Evolutionary conservation across 1,284 basidiomycete species (phyloP), one percentile per base, ranked within the genome.

Genomic region (Xanthoconium separans): DNA sequence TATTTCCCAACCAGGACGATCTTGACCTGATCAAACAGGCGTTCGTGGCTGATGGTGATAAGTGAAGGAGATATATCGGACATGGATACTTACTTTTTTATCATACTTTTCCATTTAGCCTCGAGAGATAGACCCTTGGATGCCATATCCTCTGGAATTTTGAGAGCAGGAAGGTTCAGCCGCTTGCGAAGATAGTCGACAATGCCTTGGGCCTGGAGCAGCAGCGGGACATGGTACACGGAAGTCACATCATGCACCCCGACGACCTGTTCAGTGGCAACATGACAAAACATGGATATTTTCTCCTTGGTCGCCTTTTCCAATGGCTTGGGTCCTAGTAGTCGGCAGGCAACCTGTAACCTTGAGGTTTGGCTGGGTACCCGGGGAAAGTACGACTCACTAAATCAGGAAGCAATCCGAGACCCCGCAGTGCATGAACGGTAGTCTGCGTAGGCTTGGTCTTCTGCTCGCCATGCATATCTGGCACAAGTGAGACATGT

Each of bases 221-320:
- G 80, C 8, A 99, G 80, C 2, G 97, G 97, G 31, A 99, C 96
- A 68, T 99, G 96, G 74, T 99, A 99, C 34, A 98, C 94, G 20
- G 95, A 98, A 8, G 88, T 86, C 40, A 99, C 93, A 68, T 99
- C 95, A 73, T 98, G 96, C 13, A 99, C 93, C 53, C 94, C 96
- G 54, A 99, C 81, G 40, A 99, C 97, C 72, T 99, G 97, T 65
- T 95, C 89, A 6, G 91, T 81, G 2, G 85, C 79, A 59, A 99
- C 96, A 69, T 99, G 97, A 74, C 96, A 99, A 82, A 99, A 99
- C 95, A 99, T 98, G 59, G 93, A 95, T 44, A 99, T 95, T 73
- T 99, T 99, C 66, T 89, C 83, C 75, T 95, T 97, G 43, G 96
- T 96, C 1, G 89, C 80, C 4, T 83, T 80, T 52, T 91, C 85